Conservation (phyloP, 805 yeast genomes). For the Cyberlindnera mississippiensis region DNA sequence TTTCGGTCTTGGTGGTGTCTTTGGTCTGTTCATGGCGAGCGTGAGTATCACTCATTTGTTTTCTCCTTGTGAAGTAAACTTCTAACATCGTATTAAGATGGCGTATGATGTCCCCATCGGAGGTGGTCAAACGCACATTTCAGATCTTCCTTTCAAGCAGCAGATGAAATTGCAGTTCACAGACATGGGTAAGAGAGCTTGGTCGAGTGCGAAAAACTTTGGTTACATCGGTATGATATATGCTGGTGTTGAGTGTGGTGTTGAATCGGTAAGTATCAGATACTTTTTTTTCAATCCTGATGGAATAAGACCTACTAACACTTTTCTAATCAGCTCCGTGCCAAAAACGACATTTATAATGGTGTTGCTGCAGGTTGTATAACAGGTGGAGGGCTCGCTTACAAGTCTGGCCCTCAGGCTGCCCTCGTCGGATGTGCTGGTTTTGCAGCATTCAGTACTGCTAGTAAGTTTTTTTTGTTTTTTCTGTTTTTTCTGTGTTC, state of each 20-base stretch:
- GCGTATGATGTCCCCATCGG: conserved; percentile 80
- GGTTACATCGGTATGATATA: conserved; percentile 90
- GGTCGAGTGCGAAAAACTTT: conserved; percentile 85
- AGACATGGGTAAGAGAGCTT: conserved; percentile 91
- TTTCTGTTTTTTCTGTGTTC: not conserved
- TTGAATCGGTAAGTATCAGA: conserved; percentile 52
- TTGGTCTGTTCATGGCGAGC: conserved; percentile 89
- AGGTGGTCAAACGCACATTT: conserved; percentile 50
- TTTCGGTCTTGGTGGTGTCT: conserved; percentile 90
- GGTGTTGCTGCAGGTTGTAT: conserved; percentile 93
- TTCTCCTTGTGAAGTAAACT: not conserved
- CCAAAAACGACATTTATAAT: conserved; percentile 87
- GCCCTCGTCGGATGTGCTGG: conserved; percentile 94
- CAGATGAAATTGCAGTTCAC: conserved; percentile 87
- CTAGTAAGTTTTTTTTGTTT: conserved; percentile 32
- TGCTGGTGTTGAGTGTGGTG: conserved; percentile 87
- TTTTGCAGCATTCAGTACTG: conserved; percentile 91
- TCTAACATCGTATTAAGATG: conserved; percentile 35
- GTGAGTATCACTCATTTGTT: conserved; percentile 22
- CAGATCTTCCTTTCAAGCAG: conserved; percentile 86
- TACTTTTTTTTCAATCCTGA: no score
- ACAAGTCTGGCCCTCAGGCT: conserved; percentile 91
- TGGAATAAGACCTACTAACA: conserved; percentile 6
- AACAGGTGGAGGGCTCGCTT: conserved; percentile 94
- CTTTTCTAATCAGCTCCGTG: conserved; percentile 47